Conservation (phyloP, 2,329 filamentous ascomycete genomes). For the Plenodomus tracheiphilus region DNA sequence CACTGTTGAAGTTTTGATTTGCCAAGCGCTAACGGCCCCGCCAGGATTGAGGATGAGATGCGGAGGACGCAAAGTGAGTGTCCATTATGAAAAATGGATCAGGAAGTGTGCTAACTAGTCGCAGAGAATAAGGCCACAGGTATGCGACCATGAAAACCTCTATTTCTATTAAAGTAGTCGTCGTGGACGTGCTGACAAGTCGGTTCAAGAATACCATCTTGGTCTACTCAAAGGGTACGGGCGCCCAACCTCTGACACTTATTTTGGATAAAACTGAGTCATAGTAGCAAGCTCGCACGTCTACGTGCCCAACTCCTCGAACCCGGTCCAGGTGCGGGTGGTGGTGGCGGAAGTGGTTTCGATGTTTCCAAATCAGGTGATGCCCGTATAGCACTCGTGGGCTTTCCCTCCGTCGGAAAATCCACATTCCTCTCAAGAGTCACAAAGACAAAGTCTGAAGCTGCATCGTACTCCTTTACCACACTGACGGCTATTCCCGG, state of each 20-base stretch:
- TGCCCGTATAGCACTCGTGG: slow-evolving; percentile 93
- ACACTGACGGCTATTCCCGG: slow-evolving; percentile 96
- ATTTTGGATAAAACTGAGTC: background rate
- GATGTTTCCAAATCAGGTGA: slow-evolving; percentile 93
- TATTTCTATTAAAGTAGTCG: slow-evolving; percentile 6
- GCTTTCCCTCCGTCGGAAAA: slow-evolving; percentile 98
- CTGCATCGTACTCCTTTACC: slow-evolving; percentile 95
- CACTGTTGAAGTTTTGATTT: slow-evolving; percentile 28
- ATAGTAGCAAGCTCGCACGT: slow-evolving; percentile 86
- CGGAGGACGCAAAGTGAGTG: slow-evolving; percentile 89
- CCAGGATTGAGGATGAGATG: slow-evolving; percentile 99
- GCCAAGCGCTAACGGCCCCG: slow-evolving; percentile 37
- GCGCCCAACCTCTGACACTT: background rate
- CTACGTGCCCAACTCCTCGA: slow-evolving; percentile 93
- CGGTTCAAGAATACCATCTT: slow-evolving; percentile 84
- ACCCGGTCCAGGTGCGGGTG: slow-evolving; percentile 76
- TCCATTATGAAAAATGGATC: background rate
- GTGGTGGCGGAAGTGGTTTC: slow-evolving; percentile 80
- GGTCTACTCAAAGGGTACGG: slow-evolving; percentile 90
- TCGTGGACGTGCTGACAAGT: slow-evolving; percentile 43
- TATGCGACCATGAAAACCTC: slow-evolving; percentile 52
- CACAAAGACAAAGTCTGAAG: slow-evolving; percentile 95
- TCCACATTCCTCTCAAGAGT: slow-evolving; percentile 99
- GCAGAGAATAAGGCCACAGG: slow-evolving; percentile 98
- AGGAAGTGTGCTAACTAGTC: slow-evolving; percentile 38